These are phyloP conservation scores for Cyathus striatus DNA, from an alignment of 768 basidiomycete species.

Conservation along the genomic window DNA sequence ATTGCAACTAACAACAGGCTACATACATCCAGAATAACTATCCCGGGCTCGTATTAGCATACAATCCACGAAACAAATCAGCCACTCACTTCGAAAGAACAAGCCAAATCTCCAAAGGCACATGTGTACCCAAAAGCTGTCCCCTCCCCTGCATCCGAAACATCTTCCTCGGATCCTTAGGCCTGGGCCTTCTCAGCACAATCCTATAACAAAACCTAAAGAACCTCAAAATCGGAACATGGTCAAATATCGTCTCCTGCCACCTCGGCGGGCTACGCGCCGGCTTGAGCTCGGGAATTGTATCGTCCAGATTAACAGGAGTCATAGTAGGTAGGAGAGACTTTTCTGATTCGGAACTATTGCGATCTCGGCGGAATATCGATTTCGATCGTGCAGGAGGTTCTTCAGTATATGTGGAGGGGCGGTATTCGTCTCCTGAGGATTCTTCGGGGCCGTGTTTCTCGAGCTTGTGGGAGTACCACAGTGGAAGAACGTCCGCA, in stretches of 20 bases:
- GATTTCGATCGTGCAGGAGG: too few relatives aligned
- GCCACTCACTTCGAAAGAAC: slow-evolving; percentile 32
- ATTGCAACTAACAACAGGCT: too few relatives aligned
- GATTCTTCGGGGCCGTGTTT: background rate
- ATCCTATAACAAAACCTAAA: slow-evolving; percentile 34
- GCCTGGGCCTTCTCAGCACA: slow-evolving; percentile 9
- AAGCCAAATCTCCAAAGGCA: slow-evolving; percentile 46
- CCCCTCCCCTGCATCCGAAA: too few relatives aligned
- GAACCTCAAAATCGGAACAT: slow-evolving; percentile 43
- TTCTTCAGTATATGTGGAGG: too few relatives aligned
- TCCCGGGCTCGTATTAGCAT: slow-evolving; percentile 1
- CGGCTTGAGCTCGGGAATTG: slow-evolving; percentile 40
- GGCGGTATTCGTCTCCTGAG: too few relatives aligned
- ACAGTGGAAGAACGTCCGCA: slow-evolving; percentile 45
- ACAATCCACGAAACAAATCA: background rate
- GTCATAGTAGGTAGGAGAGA: too few relatives aligned
- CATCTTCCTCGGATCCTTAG: background rate
- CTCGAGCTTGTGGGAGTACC: slow-evolving; percentile 33
- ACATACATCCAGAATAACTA: background rate
- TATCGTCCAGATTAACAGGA: slow-evolving; percentile 21
- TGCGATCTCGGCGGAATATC: background rate
- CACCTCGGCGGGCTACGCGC: slow-evolving; percentile 45
- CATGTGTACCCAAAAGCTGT: slow-evolving; percentile 42
- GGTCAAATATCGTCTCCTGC: slow-evolving; percentile 34
- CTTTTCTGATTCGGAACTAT: slow-evolving; percentile 34